Evolutionary conservation across 2,329 filamentous ascomycete species (phyloP), one percentile per base, ranked within the genome.

Genomic region (Botrytis fabae): DNA sequence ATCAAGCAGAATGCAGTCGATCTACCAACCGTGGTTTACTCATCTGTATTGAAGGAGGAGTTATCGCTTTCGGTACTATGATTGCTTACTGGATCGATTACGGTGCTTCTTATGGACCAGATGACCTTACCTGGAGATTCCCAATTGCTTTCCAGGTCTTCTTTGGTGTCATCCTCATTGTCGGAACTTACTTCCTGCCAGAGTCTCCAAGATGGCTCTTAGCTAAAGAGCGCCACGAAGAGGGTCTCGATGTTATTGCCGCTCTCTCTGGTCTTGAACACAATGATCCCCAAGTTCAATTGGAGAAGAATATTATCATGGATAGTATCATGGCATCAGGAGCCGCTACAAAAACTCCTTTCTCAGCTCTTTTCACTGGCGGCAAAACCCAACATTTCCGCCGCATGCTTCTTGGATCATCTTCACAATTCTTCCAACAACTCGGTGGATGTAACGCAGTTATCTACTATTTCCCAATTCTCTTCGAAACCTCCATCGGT

Each of bases 21-120:
- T 77, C 84, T 1, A 80, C 82, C 40, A 84, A 84, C 62, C 83
- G 86, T 46, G 87, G 86, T 46, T 81, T 82, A 69, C 80, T 83
- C 38, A 85, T 88, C 59, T 86, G 85, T 32, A 85, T 86, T 4
- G 88, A 90, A 77, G 88, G 87, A 59, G 86, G 87, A 8, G 74
- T 89, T n/a, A 89, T 90, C 76, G 88, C 87, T 0, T 84, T 85
- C 54, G 84, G 84, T 7, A 85, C 97, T 80, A 91, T 98, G 75
- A 94, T 94, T 70, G 98, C 95, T 77, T 95, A 98, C 51, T 99
- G 96, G 96, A 95, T 98, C 57, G 96, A 98, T 82, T 98, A 98
- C 83, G 95, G 96, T 79, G 97, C 94, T 83, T 95, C 92, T 69
- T 98, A 88, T 81, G 97, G 98, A 79, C 84, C 93, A 74, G 92